phyloP scores from a whole-genome alignment of 108 stramenopile genomes.

The Thalassiosira profunda region DNA sequence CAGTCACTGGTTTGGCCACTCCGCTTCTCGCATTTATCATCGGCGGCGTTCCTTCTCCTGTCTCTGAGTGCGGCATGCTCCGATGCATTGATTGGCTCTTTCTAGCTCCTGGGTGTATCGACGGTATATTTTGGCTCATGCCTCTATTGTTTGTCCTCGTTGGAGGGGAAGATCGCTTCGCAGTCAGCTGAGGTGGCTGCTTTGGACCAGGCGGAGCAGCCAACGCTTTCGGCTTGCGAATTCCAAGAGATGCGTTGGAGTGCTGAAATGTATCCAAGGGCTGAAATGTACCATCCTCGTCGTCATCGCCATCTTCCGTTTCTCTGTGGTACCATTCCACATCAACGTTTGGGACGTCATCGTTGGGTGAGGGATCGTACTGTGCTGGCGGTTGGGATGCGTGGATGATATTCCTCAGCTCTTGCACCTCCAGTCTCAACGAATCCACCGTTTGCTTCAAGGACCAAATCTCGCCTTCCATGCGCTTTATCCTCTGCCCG shows the following conservation, averaged over 20 bases:
- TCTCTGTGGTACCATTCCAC: slow-evolving; percentile 33
- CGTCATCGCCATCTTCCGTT: not conserved
- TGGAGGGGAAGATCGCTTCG: not conserved
- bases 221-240: not conserved
- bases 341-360: slow-evolving; percentile 22
- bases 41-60: not conserved
- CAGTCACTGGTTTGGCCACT: too few species aligned
- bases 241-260: not conserved
- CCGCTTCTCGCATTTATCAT: not conserved
- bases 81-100: not conserved
- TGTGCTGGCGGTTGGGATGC: not conserved
- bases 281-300: not conserved
- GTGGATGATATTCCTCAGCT: not conserved
- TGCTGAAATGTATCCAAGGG: not conserved
- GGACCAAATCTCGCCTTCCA: slow-evolving; percentile 1
- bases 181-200: not conserved
- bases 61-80: slow-evolving; percentile 2
- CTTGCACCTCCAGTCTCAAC: not conserved
- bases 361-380: not conserved
- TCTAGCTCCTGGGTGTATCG: slow-evolving; percentile 24
- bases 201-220: not conserved
- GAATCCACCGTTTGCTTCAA: not conserved
- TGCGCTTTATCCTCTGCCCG: not conserved
- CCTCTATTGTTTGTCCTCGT: not conserved
- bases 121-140: slow-evolving; percentile 30